A percentile compares a stretch with the other conserved stretches of the same genome.
Evolutionary conservation across 2,329 filamentous ascomycete genomes (phyloP).

Genomic region (Claviceps monticola): DNA sequence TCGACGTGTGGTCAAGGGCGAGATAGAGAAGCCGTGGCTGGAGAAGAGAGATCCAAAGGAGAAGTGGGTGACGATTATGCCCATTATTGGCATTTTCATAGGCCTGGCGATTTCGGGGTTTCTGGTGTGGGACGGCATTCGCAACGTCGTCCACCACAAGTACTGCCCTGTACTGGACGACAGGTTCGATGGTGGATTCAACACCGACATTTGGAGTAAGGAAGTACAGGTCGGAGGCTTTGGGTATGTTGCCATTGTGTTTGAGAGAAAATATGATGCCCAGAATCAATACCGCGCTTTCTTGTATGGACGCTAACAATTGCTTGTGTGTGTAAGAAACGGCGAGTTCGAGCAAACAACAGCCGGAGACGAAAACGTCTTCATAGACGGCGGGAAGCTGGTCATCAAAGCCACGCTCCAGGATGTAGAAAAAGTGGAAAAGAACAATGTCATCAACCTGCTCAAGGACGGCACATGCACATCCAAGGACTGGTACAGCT

Average conservation of each 20-base stretch:
- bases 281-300: no score
- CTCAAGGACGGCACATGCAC: slow-evolving; percentile 53
- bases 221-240: slow-evolving; percentile 64
- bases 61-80: slow-evolving; percentile 78
- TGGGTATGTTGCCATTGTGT: slow-evolving; percentile 40
- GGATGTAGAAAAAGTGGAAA: slow-evolving; percentile 49
- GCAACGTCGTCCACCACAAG: slow-evolving; percentile 57
- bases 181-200: slow-evolving; percentile 45
- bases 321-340: slow-evolving; percentile 39
- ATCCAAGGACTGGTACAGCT: slow-evolving; percentile 39
- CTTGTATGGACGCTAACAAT: neutral
- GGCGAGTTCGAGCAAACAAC: slow-evolving; percentile 74
- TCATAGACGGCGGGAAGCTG: slow-evolving; percentile 52
- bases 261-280: no score
- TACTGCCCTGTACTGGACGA: slow-evolving; percentile 58
- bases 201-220: slow-evolving; percentile 53
- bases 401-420: slow-evolving; percentile 68
- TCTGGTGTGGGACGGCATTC: slow-evolving; percentile 61
- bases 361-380: slow-evolving; percentile 57
- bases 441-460: slow-evolving; percentile 56
- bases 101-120: slow-evolving; percentile 56
- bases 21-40: slow-evolving; percentile 66
- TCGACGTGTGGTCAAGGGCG: slow-evolving; percentile 55
- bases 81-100: slow-evolving; percentile 54
- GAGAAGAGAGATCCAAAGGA: slow-evolving; percentile 61